Percentiles rank a stretch among this genome's conserved stretches.
These are phyloP conservation scores for Boletus pseudopeckii DNA, from an alignment of 768 basidiomycete species.

Conservation along the genomic window DNA sequence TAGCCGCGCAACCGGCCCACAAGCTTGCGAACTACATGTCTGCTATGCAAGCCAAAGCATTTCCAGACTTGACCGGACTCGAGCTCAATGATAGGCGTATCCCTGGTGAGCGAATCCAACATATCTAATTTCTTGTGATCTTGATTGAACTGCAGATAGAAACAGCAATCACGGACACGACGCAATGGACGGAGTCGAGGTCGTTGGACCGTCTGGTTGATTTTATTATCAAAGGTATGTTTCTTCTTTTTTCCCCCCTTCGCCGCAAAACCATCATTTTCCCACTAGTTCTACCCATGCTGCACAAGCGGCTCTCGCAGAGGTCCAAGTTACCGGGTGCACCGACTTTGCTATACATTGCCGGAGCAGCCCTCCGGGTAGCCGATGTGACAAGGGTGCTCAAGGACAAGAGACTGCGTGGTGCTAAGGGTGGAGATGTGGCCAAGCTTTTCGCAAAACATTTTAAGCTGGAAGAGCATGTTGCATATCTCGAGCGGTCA, in stretches of 20 bases:
- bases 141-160: conserved; percentile 61
- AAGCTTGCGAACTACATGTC: conserved; percentile 62
- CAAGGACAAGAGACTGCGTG: conserved; percentile 63
- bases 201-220: conserved; percentile 67
- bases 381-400: conserved; percentile 78
- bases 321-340: conserved; percentile 75
- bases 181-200: conserved; percentile 65
- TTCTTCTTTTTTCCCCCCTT: background rate
- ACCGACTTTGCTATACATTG: conserved; percentile 81
- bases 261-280: background rate
- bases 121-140: conserved; percentile 24
- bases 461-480: conserved; percentile 86
- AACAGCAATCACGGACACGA: conserved; percentile 71
- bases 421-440: conserved; percentile 85
- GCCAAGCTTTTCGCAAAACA: conserved; percentile 96
- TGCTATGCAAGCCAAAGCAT: conserved; percentile 64
- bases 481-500: conserved; percentile 78
- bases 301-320: conserved; percentile 71
- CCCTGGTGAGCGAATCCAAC: conserved; percentile 54
- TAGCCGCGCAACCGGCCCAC: conserved; percentile 55
- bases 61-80: conserved; percentile 63
- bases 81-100: conserved; percentile 80
- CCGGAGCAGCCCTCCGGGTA: conserved; percentile 90
- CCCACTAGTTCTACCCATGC: conserved; percentile 55
- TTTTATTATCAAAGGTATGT: conserved; percentile 72